These are phyloP conservation scores for Quercus glauca DNA, from an alignment of 306 rosid species.

Conservation along the genomic window DNA sequence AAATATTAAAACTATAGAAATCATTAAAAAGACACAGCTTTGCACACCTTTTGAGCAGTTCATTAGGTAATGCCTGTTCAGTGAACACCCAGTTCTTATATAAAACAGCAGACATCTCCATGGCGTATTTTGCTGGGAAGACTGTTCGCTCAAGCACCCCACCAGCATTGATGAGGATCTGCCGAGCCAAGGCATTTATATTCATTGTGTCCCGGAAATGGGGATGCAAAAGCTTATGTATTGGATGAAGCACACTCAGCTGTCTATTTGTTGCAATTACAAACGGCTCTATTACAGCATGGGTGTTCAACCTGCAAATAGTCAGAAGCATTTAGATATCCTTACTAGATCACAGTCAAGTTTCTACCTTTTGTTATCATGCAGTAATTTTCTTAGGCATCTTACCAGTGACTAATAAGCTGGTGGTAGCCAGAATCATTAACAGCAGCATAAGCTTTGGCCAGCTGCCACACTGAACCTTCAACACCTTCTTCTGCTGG, in stretches of 20 bases:
- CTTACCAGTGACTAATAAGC: slow-evolving; percentile 92
- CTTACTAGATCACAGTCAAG: background rate
- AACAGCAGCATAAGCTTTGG: slow-evolving; percentile 87
- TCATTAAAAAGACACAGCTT: background rate
- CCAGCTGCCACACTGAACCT: slow-evolving; percentile 82
- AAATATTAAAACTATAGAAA: background rate
- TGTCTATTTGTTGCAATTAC: slow-evolving; percentile 80
- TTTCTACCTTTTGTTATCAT: background rate
- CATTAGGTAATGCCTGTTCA: slow-evolving; percentile 75
- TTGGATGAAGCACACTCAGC: slow-evolving; percentile 77
- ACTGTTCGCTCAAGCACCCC: slow-evolving; percentile 91
- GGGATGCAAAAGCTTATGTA: slow-evolving; percentile 80
- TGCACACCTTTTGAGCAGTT: slow-evolving; percentile 74
- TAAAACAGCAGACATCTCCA: slow-evolving; percentile 77
- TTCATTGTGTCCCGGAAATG: slow-evolving; percentile 90
- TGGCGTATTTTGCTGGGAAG: slow-evolving; percentile 69
- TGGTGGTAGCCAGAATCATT: slow-evolving; percentile 97
- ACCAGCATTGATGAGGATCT: slow-evolving; percentile 82
- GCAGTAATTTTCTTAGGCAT: background rate
- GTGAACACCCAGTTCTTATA: slow-evolving; percentile 80
- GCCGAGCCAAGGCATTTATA: slow-evolving; percentile 86
- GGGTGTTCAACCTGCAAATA: slow-evolving; percentile 75
- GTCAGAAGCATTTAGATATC: slow-evolving; percentile 6
- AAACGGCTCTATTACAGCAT: slow-evolving; percentile 95
- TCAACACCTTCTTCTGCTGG: slow-evolving; percentile 59